Evolutionary conservation across 176 grass and related monocot genomes (phyloP).

Genomic region (Musa troglodytarum): DNA sequence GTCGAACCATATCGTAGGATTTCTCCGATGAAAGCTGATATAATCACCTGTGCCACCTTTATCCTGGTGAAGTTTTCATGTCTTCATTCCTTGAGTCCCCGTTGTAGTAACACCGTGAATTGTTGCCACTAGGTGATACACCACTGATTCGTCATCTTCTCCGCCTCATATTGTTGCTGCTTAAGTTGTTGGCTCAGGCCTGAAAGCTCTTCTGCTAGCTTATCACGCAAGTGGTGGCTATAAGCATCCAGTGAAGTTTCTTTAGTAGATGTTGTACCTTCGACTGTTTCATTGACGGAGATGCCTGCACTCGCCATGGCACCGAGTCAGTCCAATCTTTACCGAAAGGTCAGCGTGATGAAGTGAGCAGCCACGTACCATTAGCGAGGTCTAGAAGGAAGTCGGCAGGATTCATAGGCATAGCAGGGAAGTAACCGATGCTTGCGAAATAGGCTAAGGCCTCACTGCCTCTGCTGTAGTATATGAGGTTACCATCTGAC

Average conservation of each 20-base stretch:
- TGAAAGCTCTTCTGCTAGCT: conserved; percentile 19
- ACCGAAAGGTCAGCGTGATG: background rate
- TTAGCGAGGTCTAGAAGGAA: conserved; percentile 49
- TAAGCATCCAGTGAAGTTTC: conserved; percentile 19
- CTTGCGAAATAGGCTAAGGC: conserved; percentile 32
- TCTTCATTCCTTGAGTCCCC: conserved; percentile 30
- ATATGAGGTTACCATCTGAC: conserved; percentile 30
- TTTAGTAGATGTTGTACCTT: conserved; percentile 11
- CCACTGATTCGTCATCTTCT: conserved; percentile 18
- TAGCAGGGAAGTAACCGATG: conserved; percentile 22
- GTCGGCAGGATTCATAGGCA: conserved; percentile 36
- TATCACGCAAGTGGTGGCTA: conserved; percentile 3
- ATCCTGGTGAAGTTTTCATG: conserved; percentile 25
- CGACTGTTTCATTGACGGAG: conserved; percentile 8
- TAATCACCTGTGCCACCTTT: conserved; percentile 20
- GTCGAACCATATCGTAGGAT: conserved; percentile 22
- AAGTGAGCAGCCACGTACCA: conserved; percentile 3
- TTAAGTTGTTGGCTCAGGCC: background rate
- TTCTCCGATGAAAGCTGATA: conserved; percentile 15
- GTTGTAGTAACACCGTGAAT: conserved; percentile 26
- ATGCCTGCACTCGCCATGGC: conserved; percentile 6
- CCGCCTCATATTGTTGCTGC: background rate
- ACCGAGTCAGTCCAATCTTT: background rate
- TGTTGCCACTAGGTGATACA: conserved; percentile 38
- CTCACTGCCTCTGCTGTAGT: conserved; percentile 24